Percentiles rank a stretch among this genome's conserved stretches.
Conservation (phyloP, 129 eudicot genomes). For the Flaveria bidentis region DNA sequence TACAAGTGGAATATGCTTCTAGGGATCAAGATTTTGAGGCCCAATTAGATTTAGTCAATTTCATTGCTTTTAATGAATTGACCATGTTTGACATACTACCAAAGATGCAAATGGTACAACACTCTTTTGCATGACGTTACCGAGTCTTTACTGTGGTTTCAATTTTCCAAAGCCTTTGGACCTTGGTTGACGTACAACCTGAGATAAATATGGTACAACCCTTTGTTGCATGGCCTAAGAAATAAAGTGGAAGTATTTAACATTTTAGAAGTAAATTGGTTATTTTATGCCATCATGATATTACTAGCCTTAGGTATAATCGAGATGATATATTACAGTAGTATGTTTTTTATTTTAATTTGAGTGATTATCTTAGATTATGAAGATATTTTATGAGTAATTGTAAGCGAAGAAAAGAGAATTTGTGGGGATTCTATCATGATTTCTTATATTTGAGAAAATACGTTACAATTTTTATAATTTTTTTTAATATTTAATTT, state of each 20-base stretch:
- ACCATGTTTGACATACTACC: background rate
- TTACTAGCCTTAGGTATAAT: constrained; percentile 11
- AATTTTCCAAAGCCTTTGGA: no score
- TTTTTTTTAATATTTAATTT: no score
- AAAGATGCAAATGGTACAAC: constrained; percentile 17
- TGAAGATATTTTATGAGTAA: no score
- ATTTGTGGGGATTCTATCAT: no score
- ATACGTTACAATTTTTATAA: no score
- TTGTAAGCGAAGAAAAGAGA: no score
- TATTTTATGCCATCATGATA: background rate
- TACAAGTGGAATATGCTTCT: background rate
- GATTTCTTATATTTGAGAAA: no score
- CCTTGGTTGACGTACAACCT: background rate
- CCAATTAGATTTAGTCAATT: constrained; percentile 14
- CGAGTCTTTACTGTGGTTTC: no score
- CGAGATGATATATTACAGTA: background rate
- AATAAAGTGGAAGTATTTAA: background rate
- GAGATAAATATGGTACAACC: background rate
- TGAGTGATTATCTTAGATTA: no score
- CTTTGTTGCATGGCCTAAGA: background rate
- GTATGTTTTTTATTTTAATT: no score
- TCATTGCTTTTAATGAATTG: background rate
- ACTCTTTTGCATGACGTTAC: background rate
- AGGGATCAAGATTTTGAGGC: constrained; percentile 19
- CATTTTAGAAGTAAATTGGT: background rate